Evolutionary conservation across 495 filamentous ascomycete species (phyloP), one percentile per base, ranked within the genome.

Genomic region (Astrothelium subdiscretum): DNA sequence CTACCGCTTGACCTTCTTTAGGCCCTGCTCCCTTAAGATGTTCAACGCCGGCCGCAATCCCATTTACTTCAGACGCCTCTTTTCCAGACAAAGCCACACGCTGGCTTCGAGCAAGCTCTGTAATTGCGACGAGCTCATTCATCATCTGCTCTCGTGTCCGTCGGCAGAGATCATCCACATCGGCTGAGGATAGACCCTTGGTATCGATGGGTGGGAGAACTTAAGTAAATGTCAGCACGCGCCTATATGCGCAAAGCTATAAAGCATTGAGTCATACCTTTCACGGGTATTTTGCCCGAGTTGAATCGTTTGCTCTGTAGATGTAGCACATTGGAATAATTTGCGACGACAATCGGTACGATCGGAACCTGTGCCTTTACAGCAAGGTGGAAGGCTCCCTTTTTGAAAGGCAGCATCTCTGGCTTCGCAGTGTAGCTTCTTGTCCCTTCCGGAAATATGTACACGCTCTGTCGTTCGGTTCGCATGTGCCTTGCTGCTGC

Each of bases 321-420:
- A 65, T 86, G 88, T 65, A 97, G 73, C 27, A 99, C 71, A 68
- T 96, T 84, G 31, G 83, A 85, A 72, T 98, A 98, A 76, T 95
- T 97, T 69, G 84, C 88, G 10, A 83, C 81, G 24, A 97, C 89
- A 24, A 96, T 78, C 0, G 92, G 92, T 40, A 99, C 86, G 69
- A 97, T 89, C 22, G 90, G 91, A 31, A 96, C 92, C 69, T 90
- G 87, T 0, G 92, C 95, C 77, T 97, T 88, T 6, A 99, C 84
- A 24, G 94, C 94, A 12, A 98, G 78, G 72, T 97, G 94, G 76
- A 97, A 99, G 40, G 94, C 94, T 63, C 94, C 94, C 78, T 97
- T 97, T 78, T 99, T 98, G 78, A 97, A 99, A 6, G 88, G 85
- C 60, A 97, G 76, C 69, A 99, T 74, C 58, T 80, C 84, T 5